Conservation (phyloP, 805 yeast species). For the Suhomyces prunicola region DNA sequence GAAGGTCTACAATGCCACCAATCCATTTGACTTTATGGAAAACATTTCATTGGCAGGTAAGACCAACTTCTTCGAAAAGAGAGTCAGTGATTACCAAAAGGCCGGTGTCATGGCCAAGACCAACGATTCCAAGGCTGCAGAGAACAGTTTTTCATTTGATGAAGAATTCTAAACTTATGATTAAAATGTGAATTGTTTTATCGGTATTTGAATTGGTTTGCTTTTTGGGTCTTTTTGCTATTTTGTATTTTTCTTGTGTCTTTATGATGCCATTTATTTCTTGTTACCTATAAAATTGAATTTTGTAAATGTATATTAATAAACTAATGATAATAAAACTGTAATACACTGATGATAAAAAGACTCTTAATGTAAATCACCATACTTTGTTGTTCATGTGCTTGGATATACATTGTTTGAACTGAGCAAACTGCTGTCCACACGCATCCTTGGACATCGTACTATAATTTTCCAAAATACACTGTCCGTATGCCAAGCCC, state of each 20-base stretch:
- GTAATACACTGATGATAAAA: not conserved
- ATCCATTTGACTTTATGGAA: slow-evolving; percentile 99
- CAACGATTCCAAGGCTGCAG: slow-evolving; percentile 44
- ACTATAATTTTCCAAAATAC: slow-evolving; percentile 49
- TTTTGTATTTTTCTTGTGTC: not conserved
- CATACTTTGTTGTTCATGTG: slow-evolving; percentile 25
- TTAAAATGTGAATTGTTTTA: not conserved
- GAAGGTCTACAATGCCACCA: slow-evolving; percentile 80
- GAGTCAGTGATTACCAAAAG: slow-evolving; percentile 98
- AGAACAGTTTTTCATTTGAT: slow-evolving; percentile 73
- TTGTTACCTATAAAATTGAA: slow-evolving; percentile 2
- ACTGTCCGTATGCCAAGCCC: slow-evolving; percentile 52
- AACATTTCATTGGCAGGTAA: slow-evolving; percentile 97
- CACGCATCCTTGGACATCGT: slow-evolving; percentile 53
- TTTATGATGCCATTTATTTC: slow-evolving; percentile 2
- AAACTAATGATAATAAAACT: not conserved
- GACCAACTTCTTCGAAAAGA: slow-evolving; percentile 98
- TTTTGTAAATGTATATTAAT: slow-evolving; percentile 1
- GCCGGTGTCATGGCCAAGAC: slow-evolving; percentile 96
- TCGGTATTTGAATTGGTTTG: not conserved
- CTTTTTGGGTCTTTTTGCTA: not conserved
- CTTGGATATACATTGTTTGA: slow-evolving; percentile 48
- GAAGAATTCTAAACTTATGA: slow-evolving; percentile 71
- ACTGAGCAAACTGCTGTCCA: slow-evolving; percentile 45
- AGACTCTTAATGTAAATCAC: not conserved